Evolutionary conservation across 2,329 filamentous ascomycete genomes (phyloP), one percentile per base, ranked within the genome.

Genomic region (Verticillium albo-atrum): DNA sequence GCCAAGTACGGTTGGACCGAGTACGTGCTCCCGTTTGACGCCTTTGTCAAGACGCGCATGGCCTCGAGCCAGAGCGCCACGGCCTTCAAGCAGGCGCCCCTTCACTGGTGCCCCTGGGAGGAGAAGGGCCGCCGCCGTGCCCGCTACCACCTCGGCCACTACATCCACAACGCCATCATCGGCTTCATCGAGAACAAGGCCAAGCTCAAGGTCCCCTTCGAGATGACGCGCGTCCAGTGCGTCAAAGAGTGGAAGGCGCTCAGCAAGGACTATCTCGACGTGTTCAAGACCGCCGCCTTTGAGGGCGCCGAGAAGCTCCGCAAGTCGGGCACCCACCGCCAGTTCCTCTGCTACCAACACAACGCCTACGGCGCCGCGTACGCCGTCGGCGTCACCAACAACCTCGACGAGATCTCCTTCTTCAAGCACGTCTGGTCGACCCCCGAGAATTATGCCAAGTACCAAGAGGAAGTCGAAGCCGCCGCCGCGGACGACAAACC

Each of bases 341-440:
- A 56, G 9, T 62, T 58, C 54, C 28, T 63, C 42, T 20, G 54
- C 30, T 56, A 55, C 54, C 55, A 63, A 52, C 54, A 58, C 14
- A 63, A 62, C 60, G 58, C 58, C 12, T 63, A 63, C 56, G 30
- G 37, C 1, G 54, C 62, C 35, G 58, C 58, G 52, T 62, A 54
- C 55, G 15, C 12, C 2, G 35, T 58, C 27, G 61, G 61, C 20
- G 57, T 63, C 15, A 63, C 61, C 30, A 42, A 28, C 47, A 47
- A 12, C 25, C 7, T 35, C 25, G 34, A 50, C 4, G 55, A 62
- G 55, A 28, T 55, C 26, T 34, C 50, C 4, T 12, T 63, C 5
- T 63, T 58, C 56, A 34, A 56, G 32, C 56, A 55, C 35, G 51
- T 63, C 28, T 63, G 61, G 61, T 35, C 62, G 55, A 27, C 25